Evolutionary conservation across 2,329 filamentous ascomycete species (phyloP).

Genomic region (Akanthomyces uredinophilus): DNA sequence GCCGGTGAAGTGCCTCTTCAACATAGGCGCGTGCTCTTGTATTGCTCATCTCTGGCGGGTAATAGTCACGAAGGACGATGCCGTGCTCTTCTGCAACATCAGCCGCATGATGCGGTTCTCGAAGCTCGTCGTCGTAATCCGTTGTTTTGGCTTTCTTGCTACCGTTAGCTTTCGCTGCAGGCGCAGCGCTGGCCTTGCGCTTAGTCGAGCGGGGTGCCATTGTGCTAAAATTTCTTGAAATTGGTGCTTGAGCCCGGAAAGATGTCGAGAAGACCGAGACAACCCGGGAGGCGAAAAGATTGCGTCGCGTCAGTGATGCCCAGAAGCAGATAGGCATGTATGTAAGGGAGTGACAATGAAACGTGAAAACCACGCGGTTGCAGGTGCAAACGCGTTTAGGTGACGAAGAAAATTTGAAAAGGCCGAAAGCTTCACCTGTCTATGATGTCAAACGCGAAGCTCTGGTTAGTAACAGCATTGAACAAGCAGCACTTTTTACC

Average conservation of each 20-base stretch:
- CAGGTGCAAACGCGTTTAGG: neutral
- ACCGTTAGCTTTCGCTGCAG: conserved; percentile 21
- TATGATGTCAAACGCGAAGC: neutral
- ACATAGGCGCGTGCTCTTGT: conserved; percentile 70
- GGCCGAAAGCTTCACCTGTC: neutral
- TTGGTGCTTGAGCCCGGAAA: neutral
- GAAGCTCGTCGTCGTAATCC: conserved; percentile 30
- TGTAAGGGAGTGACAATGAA: neutral
- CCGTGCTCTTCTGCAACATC: conserved; percentile 47
- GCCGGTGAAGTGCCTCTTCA: conserved; percentile 61
- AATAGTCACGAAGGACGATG: conserved; percentile 69
- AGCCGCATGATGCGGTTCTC: conserved; percentile 42
- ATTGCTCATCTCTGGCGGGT: conserved; percentile 82
- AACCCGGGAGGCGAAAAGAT: neutral
- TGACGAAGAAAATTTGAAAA: neutral
- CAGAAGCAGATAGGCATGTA: neutral
- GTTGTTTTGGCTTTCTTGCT: conserved; percentile 31
- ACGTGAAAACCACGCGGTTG: neutral
- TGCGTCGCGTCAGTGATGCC: neutral
- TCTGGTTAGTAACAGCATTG: neutral
- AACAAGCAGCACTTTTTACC: neutral
- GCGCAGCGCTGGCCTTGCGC: conserved; percentile 24
- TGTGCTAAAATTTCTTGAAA: neutral
- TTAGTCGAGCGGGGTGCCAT: conserved; percentile 25
- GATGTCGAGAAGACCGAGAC: neutral